Evolutionary conservation across 2,329 filamentous ascomycete genomes (phyloP), one percentile per base, ranked within the genome.

Genomic region (Pseudogymnoascus sp.): DNA sequence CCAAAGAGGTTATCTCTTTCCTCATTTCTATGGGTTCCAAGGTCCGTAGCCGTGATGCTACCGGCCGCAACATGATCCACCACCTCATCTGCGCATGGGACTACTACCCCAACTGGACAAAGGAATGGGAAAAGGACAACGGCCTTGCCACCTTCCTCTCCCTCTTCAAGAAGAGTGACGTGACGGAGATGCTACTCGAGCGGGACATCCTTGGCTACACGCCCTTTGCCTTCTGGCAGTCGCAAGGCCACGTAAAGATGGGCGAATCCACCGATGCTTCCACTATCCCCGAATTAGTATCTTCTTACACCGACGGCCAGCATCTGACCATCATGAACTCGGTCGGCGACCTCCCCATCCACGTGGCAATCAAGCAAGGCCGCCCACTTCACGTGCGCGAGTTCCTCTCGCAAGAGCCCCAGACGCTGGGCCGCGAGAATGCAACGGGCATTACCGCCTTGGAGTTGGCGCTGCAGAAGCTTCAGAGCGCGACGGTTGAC

Each of bases 381-480:
- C 47, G 47, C 9, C 47, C 47, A 4, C n/a, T 53, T 8, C 47
- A 53, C 47, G 47, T 53, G 28, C 47, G 47, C 25, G 25, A 53
- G 47, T 53, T 53, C 47, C 25, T 53, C 3, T 4, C 15, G 8
- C 47, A 33, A 9, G 18, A 53, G 5, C 28, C 47, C 5, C 25
- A 53, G 47, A 53, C 47, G 57, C 33, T 58, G 4, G 80, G 82
- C 66, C 82, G 85, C 20, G 90, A 94, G 71, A 92, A 92, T 66
- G 83, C 88, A 0, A 88, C 88, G 0, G 90, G 90, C 1, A 80
- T 82, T 14, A 94, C 89, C 0, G 87, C 90, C 0, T 78, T 80
- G 28, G 89, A 94, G 67, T 74, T 89, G 57, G 83, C 86, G 0
- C 37, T 30, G 2, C 66, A 65, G 36, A 35, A 61, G 5, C 18